Base-by-base conservation (phyloP, 495 filamentous ascomycete species). In the Aspergillus leporis region DNA sequence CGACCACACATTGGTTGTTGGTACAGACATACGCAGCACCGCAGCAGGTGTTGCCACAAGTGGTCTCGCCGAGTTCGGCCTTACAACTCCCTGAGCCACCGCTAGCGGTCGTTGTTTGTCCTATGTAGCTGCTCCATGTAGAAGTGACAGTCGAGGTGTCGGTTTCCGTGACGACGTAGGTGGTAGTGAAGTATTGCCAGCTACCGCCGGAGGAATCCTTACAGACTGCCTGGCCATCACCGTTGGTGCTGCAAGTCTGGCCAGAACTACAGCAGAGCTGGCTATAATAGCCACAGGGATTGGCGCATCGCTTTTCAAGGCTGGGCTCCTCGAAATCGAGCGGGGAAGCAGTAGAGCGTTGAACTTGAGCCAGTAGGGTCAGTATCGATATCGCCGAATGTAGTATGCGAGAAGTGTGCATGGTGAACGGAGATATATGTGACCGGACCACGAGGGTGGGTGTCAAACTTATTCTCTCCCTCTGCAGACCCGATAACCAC, bases 41-140 rank as follows among this genome's bases (percentile, higher is more conserved):
- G 69, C 92, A 97, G 75, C 92, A 96, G 56, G 84, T 86, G 30
- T 61, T 72, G 10, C 90, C 92, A 68, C 92, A 97, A 1, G 80
- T 78, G 3, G 76, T 80, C 69, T 92, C 81, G 51, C 84, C 85
- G 4, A 85, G 66, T 1, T 80, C 78, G 9, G 77, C 74, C 19
- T 81, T 70, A 74, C 91, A 94, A 38, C 75, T 78, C 19, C 74
- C 73, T 8, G 51, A 56, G 31, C 34, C 58, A 12, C 57, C 51
- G 23, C 50, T 50, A 18, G 25, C 55, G n/a, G 58, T 60, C 23
- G 61, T 30, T 1, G 71, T 67, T 19, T 76, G 74, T 13, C 83
- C 68, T 1, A 79, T 43, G 32, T 76, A 70, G 22, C 81, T 87
- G 69, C 81, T 89, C 71, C 84, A 86, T 40, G 87, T 87, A 31